Evolutionary conservation across 345 rosid genomes (phyloP), one percentile per base, ranked within the genome.

Genomic region (Dovyalis caffra): DNA sequence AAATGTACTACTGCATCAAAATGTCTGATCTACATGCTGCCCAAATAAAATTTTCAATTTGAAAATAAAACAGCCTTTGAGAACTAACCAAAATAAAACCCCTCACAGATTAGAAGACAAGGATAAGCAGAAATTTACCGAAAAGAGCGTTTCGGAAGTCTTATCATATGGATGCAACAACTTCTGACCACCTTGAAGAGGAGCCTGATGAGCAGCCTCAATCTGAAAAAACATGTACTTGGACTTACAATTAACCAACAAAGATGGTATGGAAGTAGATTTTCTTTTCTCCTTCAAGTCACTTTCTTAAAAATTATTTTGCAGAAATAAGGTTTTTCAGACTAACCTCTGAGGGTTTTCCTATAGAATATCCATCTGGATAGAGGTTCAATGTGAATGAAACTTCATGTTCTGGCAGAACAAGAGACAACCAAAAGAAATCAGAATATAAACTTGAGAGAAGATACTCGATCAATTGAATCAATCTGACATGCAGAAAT

Each of bases 101-200:
- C 43, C 21, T 32, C 15, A 49, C 61, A 34, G 68, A 62, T 8
- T 63, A 21, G 32, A 72, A 57, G 64, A 72, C 60, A 76, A 38
- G 8, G 9, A 65, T 75, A 69, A 62, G 20, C 25, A 65, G 71
- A 82, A 31, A 72, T 64, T 86, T 86, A 96, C 99, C 82, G 88
- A 83, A 80, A 93, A 90, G 63, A 93, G 87, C 75, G 80, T 86
- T 85, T 96, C 97, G 47, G 99, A 95, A 74, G 95, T 83, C 81
- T 88, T 90, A 85, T 93, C 92, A 82, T 93, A 96, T 28, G 94
- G 95, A 81, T 83, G 95, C 80, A 93, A 75, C 49, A 78, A 79
- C 79, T 89, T 89, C n/a, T 81, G 79, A 83, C 79, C 84, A 84
- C 89, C 97, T 79, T 90, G 89, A 79, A 84, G 79, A 1, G 83